phyloP scores from a whole-genome alignment of 1,284 basidiomycete genomes.

The Leccinum brunneo-olivaceum region DNA sequence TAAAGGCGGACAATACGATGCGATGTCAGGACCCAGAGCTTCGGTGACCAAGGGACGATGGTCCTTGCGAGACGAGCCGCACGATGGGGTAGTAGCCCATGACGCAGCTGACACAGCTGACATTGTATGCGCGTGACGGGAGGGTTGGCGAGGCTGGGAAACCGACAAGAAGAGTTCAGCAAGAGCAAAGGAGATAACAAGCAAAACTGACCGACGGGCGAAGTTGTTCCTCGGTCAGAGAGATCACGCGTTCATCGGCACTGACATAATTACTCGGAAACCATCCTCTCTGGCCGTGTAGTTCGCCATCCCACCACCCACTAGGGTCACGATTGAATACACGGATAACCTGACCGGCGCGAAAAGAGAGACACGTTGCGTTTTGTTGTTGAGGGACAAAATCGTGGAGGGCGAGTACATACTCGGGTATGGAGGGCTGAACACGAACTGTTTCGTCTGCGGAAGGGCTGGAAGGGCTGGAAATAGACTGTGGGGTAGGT shows the following conservation, averaged over 20 bases:
- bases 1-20: constrained; percentile 61
- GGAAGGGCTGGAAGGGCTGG: constrained; percentile 31
- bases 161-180: background rate
- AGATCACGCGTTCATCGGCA: constrained; percentile 47
- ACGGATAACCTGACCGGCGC: constrained; percentile 84
- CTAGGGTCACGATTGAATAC: constrained; percentile 82
- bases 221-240: constrained; percentile 47
- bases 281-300: constrained; percentile 88
- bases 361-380: constrained; percentile 83
- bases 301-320: constrained; percentile 99
- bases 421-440: constrained; percentile 40
- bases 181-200: constrained; percentile 3
- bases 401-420: constrained; percentile 85
- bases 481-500: constrained; percentile 11
- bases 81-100: constrained; percentile 46
- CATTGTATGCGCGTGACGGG: constrained; percentile 41
- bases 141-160: constrained; percentile 21
- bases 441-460: constrained; percentile 40
- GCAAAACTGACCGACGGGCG: constrained; percentile 37
- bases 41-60: constrained; percentile 43
- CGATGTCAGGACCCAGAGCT: constrained; percentile 39
- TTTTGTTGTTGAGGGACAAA: constrained; percentile 68
- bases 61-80: constrained; percentile 30
- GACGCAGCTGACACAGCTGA: constrained; percentile 48
- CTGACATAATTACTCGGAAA: constrained; percentile 93